Conservation (phyloP, 1,284 basidiomycete genomes). For the Cutaneotrichosporon cyanovorans region DNA sequence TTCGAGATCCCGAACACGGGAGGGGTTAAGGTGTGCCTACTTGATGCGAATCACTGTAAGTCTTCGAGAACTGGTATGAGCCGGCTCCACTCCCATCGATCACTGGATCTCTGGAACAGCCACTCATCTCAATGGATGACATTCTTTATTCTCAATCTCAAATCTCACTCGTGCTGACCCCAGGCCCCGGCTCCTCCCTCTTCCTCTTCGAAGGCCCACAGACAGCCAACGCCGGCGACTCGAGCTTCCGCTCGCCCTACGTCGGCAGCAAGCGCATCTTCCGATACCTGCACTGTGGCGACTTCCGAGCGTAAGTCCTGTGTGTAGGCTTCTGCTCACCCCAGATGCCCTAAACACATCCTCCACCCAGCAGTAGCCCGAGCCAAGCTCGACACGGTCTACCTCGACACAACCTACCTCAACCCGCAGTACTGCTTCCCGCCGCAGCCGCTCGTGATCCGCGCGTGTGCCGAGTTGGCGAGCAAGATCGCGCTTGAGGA, state of each 20-base stretch:
- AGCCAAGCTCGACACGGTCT: slow-evolving; percentile 75
- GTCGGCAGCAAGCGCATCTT: slow-evolving; percentile 65
- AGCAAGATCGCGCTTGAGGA: slow-evolving; percentile 30
- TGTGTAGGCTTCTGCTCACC: not conserved
- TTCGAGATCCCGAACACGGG: slow-evolving; percentile 70
- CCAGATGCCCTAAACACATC: slow-evolving; percentile 64
- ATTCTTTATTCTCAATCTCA: no score
- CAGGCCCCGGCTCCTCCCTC: slow-evolving; percentile 81
- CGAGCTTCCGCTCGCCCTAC: slow-evolving; percentile 58
- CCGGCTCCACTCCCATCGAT: no score
- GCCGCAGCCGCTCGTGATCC: slow-evolving; percentile 82
- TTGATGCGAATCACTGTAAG: slow-evolving; percentile 92
- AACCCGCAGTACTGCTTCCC: slow-evolving; percentile 93
- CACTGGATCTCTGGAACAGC: no score
- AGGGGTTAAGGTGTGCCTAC: slow-evolving; percentile 80
- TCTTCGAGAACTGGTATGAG: no score
- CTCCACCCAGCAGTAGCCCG: slow-evolving; percentile 70
- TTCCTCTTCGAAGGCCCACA: slow-evolving; percentile 91
- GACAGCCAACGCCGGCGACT: slow-evolving; percentile 78
- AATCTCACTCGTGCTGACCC: not conserved
- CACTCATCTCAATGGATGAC: no score
- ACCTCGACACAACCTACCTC: slow-evolving; percentile 94
- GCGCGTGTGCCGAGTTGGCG: slow-evolving; percentile 81
- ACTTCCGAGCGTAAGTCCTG: slow-evolving; percentile 64
- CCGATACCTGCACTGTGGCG: slow-evolving; percentile 92